phyloP scores from a whole-genome alignment of 1,139 yeast genomes.

The Candida albicans region DNA sequence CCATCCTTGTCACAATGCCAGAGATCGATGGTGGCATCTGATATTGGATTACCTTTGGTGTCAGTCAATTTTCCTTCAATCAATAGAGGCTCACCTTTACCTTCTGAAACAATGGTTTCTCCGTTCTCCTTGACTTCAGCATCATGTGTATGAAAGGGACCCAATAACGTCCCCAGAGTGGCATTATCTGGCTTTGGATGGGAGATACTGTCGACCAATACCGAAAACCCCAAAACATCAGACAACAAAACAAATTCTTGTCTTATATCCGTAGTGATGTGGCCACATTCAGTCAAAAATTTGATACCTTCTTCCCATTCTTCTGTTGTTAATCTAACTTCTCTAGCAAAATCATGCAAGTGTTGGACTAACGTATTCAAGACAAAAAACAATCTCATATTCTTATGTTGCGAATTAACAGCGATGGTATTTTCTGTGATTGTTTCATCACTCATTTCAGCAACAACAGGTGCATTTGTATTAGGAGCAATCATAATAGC shows the following conservation, averaged over 20 bases:
- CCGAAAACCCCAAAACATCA: slow-evolving; percentile 31
- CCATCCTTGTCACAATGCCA: slow-evolving; percentile 44
- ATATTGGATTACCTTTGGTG: slow-evolving; percentile 27
- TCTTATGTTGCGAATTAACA: slow-evolving; percentile 25
- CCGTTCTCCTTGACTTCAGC: slow-evolving; percentile 27
- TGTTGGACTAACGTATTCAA: slow-evolving; percentile 27
- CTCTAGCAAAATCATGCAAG: slow-evolving; percentile 34
- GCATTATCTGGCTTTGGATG: slow-evolving; percentile 33
- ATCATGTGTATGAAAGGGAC: slow-evolving; percentile 37
- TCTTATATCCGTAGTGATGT: slow-evolving; percentile 28
- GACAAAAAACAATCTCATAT: slow-evolving; percentile 25
- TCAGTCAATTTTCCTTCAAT: slow-evolving; percentile 24
- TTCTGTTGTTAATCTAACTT: slow-evolving; percentile 30
- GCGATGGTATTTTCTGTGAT: slow-evolving; percentile 28
- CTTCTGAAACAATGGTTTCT: slow-evolving; percentile 26
- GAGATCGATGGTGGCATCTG: slow-evolving; percentile 29
- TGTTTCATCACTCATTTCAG: slow-evolving; percentile 29
- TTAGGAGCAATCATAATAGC: slow-evolving; percentile 3
- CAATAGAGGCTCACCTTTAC: slow-evolving; percentile 29
- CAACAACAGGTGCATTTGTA: slow-evolving; percentile 9
- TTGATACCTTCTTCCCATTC: slow-evolving; percentile 32
- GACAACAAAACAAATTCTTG: slow-evolving; percentile 33
- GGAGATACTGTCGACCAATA: slow-evolving; percentile 30
- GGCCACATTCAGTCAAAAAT: slow-evolving; percentile 29
- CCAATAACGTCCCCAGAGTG: slow-evolving; percentile 31